Evolutionary conservation across 2,329 filamentous ascomycete species (phyloP).

Genomic region (Trichophyton rubrum): DNA sequence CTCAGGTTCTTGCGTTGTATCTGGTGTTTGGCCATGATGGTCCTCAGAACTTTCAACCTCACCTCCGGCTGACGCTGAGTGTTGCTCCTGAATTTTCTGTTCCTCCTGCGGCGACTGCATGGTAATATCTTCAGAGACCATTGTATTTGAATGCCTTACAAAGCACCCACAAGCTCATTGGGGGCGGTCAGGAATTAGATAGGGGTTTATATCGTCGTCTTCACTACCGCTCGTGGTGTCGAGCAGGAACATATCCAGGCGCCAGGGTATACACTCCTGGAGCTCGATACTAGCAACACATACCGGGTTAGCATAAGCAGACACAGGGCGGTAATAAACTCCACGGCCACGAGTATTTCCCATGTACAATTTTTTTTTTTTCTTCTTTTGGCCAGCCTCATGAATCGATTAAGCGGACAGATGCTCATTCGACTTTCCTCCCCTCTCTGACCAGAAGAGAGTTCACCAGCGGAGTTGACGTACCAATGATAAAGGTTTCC

Average conservation of each 20-base stretch:
- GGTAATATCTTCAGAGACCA: slow-evolving; percentile 9
- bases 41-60: not conserved
- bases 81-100: not conserved
- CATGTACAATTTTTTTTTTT: not conserved
- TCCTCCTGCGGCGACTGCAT: not conserved
- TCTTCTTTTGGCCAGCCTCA: not conserved
- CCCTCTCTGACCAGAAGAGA: not conserved
- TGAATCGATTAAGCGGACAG: not conserved
- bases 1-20: slow-evolving; percentile 1
- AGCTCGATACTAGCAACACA: not conserved
- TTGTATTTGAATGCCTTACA: slow-evolving; percentile 2
- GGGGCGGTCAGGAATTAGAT: slow-evolving; percentile 6
- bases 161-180: slow-evolving; percentile 9
- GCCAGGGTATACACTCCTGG: not conserved
- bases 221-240: slow-evolving; percentile 9
- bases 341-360: not conserved
- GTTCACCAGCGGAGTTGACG: not conserved
- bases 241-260: slow-evolving; percentile 13
- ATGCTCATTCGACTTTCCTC: not conserved
- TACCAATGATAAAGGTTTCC: slow-evolving; percentile 1
- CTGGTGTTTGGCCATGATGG: not conserved
- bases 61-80: not conserved
- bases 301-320: not conserved
- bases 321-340: not conserved
- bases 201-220: slow-evolving; percentile 11